Conservation (phyloP, 768 basidiomycete species). For the Russula sp. region DNA sequence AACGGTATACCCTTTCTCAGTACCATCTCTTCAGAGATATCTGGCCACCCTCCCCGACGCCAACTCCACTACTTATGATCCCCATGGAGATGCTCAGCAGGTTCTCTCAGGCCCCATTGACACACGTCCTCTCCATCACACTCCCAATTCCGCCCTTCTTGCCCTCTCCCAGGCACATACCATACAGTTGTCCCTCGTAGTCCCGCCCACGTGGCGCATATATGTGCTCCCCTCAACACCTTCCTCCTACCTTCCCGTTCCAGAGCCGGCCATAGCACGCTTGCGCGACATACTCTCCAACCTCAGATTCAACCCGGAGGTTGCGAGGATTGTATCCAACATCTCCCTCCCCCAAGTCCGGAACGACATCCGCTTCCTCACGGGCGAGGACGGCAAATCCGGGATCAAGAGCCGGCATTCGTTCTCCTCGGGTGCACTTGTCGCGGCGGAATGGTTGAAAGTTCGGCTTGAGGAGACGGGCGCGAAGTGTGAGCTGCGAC, state of each 20-base stretch:
- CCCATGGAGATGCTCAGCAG: conserved; percentile 14
- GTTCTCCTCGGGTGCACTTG: conserved; percentile 61
- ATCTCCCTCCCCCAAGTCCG: conserved; percentile 65
- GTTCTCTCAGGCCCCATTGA: conserved; percentile 27
- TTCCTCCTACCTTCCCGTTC: conserved; percentile 53
- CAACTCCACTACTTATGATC: conserved; percentile 4
- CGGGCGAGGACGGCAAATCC: conserved; percentile 75
- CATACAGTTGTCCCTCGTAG: conserved; percentile 51
- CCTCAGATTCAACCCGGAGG: conserved; percentile 64
- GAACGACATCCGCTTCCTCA: conserved; percentile 75
- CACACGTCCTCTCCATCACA: conserved; percentile 44
- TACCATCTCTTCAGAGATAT: conserved; percentile 7
- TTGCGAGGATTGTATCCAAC: conserved; percentile 66
- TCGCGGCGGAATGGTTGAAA: conserved; percentile 75
- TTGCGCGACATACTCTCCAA: conserved; percentile 55
- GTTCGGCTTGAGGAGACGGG: conserved; percentile 69
- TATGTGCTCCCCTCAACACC: conserved; percentile 56
- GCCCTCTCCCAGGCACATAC: conserved; percentile 46
- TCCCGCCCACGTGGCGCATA: conserved; percentile 76
- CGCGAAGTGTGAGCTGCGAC: conserved; percentile 62
- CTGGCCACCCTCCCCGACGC: conserved; percentile 27
- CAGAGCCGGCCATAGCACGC: conserved; percentile 49
- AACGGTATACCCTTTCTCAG: conserved; percentile 19
- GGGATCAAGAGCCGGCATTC: conserved; percentile 79
- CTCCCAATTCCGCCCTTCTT: conserved; percentile 47